These are phyloP conservation scores for Coniella vitis DNA, from an alignment of 2,329 filamentous ascomycete genomes.

Conservation along the genomic window DNA sequence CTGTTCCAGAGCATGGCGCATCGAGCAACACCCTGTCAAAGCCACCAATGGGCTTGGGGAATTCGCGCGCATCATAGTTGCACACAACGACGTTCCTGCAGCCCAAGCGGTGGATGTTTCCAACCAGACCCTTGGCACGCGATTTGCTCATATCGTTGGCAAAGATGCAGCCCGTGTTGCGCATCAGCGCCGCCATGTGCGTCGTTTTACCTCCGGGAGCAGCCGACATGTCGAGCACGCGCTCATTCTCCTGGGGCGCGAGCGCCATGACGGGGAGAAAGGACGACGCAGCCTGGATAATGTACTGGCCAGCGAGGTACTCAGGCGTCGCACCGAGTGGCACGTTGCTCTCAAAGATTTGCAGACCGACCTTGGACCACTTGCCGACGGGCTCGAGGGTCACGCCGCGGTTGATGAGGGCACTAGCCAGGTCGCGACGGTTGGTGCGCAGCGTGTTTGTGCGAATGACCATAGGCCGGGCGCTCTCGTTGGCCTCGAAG, in stretches of 20 bases:
- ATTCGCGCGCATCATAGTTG: conserved; percentile 90
- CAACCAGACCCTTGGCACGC: conserved; percentile 92
- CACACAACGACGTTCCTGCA: conserved; percentile 92
- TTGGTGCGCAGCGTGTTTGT: conserved; percentile 87
- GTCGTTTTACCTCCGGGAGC: conserved; percentile 96
- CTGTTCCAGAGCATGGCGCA: conserved; percentile 91
- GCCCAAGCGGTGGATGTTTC: conserved; percentile 92
- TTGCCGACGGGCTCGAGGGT: conserved; percentile 95
- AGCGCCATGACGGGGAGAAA: conserved; percentile 98
- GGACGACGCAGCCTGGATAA: conserved; percentile 90
- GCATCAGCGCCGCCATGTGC: conserved; percentile 93
- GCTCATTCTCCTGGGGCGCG: conserved; percentile 86
- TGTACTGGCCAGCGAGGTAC: conserved; percentile 96
- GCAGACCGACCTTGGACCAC: conserved; percentile 96
- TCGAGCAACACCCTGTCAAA: conserved; percentile 94
- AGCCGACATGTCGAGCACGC: conserved; percentile 88
- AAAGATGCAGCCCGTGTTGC: conserved; percentile 91
- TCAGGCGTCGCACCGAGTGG: conserved; percentile 93
- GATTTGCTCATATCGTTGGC: conserved; percentile 95
- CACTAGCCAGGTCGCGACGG: conserved; percentile 76
- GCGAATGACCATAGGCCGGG: conserved; percentile 87
- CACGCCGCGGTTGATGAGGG: conserved; percentile 92
- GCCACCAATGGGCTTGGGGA: conserved; percentile 88
- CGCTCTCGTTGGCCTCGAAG: conserved; percentile 96
- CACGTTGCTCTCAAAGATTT: conserved; percentile 83